Percentiles rank a stretch among this genome's conserved stretches.
These are phyloP conservation scores for Lentinus polychrous DNA, from an alignment of 1,284 basidiomycete genomes.

Conservation along the genomic window DNA sequence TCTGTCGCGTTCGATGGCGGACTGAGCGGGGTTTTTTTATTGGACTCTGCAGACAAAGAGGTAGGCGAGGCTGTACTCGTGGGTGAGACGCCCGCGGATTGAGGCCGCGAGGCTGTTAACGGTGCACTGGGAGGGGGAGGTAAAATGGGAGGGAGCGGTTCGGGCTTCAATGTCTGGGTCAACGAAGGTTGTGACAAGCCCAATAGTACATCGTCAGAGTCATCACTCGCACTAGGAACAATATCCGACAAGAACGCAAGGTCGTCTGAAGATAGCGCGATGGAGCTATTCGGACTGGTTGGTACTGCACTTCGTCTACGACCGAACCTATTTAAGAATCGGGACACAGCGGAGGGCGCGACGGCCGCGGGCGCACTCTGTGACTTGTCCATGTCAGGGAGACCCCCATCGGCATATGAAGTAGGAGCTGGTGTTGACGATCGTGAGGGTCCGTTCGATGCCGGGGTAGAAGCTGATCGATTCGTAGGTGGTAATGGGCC, in stretches of 20 bases:
- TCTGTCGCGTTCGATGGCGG: constrained; percentile 9
- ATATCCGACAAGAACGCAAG: constrained; percentile 72
- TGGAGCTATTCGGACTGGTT: constrained; percentile 36
- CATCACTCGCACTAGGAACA: constrained; percentile 48
- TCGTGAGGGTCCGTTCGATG: constrained; percentile 1
- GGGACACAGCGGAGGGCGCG: constrained; percentile 52
- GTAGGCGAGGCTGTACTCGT: neutral
- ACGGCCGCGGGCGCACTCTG: constrained; percentile 13
- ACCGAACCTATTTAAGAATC: constrained; percentile 66
- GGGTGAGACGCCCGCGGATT: constrained; percentile 3
- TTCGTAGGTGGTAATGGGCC: neutral
- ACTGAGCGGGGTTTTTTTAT: neutral
- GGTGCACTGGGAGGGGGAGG: constrained; percentile 30
- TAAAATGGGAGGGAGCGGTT: constrained; percentile 38
- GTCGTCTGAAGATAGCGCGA: constrained; percentile 64
- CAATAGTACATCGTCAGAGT: constrained; percentile 30
- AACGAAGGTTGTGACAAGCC: constrained; percentile 27
- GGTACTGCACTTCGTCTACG: constrained; percentile 31
- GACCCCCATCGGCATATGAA: constrained; percentile 20
- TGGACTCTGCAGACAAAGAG: neutral
- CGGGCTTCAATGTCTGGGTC: constrained; percentile 32
- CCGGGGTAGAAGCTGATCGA: constrained; percentile 7
- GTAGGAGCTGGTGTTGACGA: constrained; percentile 8
- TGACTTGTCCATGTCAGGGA: constrained; percentile 15
- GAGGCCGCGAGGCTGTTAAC: constrained; percentile 9